Evolutionary conservation across 192 early-diverging fungal species (phyloP).

Genomic region (Podochytrium sp.): DNA sequence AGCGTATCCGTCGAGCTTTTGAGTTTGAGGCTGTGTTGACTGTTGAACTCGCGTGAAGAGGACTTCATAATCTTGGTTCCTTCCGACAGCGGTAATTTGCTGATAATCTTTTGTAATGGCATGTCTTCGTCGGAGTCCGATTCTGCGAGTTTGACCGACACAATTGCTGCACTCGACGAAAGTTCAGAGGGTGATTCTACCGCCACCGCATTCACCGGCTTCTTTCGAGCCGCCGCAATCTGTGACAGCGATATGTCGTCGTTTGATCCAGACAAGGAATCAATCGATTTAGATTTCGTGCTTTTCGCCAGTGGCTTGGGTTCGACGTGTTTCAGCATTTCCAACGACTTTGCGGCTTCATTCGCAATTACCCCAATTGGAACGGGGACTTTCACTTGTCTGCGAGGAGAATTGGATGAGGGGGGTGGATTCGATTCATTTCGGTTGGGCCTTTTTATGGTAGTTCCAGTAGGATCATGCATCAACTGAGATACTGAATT

Average conservation of each 20-base stretch:
- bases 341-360: neutral
- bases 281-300: neutral
- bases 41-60: neutral
- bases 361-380: constrained; percentile 5
- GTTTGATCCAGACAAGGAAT: neutral
- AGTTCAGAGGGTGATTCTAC: too few relatives aligned
- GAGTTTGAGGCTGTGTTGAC: neutral
- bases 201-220: too few relatives aligned
- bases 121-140: neutral
- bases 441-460: too few relatives aligned
- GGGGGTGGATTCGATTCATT: too few relatives aligned
- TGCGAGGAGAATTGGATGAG: neutral
- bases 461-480: too few relatives aligned
- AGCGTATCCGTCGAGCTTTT: neutral
- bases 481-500: neutral
- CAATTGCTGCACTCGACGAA: neutral
- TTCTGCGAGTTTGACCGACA: neutral
- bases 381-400: constrained; percentile 5
- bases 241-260: neutral
- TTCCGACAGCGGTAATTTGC: neutral
- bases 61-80: neutral
- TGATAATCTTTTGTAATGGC: neutral
- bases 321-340: neutral
- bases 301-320: neutral
- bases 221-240: neutral